These are phyloP conservation scores for Alternaria ethzedia DNA, from an alignment of 2,329 filamentous ascomycete species.

Conservation along the genomic window DNA sequence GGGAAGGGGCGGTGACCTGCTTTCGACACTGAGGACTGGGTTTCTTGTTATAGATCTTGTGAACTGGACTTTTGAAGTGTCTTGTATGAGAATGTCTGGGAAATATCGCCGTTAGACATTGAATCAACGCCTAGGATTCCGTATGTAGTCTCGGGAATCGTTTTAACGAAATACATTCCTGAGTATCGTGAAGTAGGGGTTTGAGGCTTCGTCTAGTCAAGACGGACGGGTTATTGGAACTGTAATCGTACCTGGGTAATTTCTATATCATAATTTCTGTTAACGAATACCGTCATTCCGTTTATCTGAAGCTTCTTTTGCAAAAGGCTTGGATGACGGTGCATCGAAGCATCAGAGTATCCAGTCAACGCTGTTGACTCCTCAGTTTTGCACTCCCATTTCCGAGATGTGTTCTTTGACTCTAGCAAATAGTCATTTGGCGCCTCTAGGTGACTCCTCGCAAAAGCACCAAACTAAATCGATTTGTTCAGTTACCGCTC, in stretches of 20 bases:
- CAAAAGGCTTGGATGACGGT: neutral
- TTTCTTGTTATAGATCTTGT: neutral
- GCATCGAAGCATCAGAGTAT: neutral
- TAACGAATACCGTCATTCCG: neutral
- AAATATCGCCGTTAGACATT: neutral
- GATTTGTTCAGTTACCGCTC: neutral
- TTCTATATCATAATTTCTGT: neutral
- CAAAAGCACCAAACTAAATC: neutral
- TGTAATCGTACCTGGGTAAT: no score
- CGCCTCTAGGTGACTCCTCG: neutral
- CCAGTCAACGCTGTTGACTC: neutral
- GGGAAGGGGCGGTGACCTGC: neutral
- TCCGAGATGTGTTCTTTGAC: neutral
- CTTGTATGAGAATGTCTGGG: neutral
- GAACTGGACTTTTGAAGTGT: neutral
- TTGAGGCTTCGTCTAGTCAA: neutral
- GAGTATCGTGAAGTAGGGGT: neutral
- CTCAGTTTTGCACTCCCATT: neutral
- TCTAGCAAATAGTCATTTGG: neutral
- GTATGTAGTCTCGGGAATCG: neutral
- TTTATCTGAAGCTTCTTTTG: neutral
- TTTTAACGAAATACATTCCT: neutral
- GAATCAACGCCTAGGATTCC: neutral
- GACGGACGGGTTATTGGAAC: neutral
- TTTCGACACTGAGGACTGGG: neutral